Evolutionary conservation across 345 rosid species (phyloP), one percentile per base, ranked within the genome.

Genomic region (Gossypium anomalum): DNA sequence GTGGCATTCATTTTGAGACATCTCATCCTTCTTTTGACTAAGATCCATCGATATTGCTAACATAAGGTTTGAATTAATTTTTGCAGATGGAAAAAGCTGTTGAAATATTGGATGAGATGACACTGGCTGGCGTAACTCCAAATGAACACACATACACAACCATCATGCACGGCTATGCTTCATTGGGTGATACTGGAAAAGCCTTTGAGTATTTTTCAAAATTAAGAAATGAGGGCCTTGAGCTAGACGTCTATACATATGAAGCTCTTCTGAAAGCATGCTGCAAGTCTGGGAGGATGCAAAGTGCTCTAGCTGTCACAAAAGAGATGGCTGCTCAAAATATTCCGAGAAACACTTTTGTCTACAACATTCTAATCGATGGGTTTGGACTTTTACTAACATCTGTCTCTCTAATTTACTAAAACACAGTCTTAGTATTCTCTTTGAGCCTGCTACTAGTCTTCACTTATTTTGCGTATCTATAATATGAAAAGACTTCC

Each of bases 201-300:
- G 98, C 98, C 74, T 95, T 95, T 1, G 91, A 89, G 80, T 92
- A 89, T 77, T 92, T 95, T 55, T 79, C 92, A 14, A 95, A 86
- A 73, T 83, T 92, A 77, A 91, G 92, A 83, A 82, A 86, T 66
- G 98, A 87, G 79, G 97, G 97, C 52, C 86, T 95, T 73, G 92
- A 87, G 79, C 88, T 95, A 80, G 99, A 92, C 76, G 87, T 85
- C 22, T 92, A 79, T 78, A 90, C 96, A 16, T 95, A 95, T 13
- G 97, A 91, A 85, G 99, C 97, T 52, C 82, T 95, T 77, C 87
- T 95, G 57, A 95, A 91, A 87, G 98, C 99, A 15, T 95, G 99
- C 78, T 95, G 99, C 90, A 95, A 95, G 77, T 79, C 99, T 58
- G 99, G 99, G 68, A 84, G 99, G 78, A 92, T 95, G 99, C 99